These are phyloP conservation scores for Kodamaea lidongshanica DNA, from an alignment of 805 yeast genomes.

Conservation along the genomic window DNA sequence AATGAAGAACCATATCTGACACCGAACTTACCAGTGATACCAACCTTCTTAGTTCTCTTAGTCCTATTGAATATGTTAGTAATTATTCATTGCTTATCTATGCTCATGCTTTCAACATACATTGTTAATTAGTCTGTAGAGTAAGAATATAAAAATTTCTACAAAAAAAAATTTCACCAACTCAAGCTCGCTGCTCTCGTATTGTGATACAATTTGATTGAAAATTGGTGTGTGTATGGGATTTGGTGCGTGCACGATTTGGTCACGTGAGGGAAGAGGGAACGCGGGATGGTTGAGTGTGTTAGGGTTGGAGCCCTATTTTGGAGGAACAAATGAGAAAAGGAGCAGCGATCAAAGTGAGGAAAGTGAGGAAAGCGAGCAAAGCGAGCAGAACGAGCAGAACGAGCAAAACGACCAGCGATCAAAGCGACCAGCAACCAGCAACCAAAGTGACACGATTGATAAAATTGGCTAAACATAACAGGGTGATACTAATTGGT, in stretches of 20 bases:
- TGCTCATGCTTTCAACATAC: too few relatives aligned
- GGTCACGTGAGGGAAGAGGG: constrained; percentile 6
- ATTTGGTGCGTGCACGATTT: constrained; percentile 1
- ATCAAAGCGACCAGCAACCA: too few relatives aligned
- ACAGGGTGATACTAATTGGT: too few relatives aligned
- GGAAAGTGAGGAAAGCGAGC: too few relatives aligned
- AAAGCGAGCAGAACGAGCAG: too few relatives aligned
- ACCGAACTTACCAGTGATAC: constrained; percentile 99
- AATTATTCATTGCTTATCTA: constrained; percentile 12
- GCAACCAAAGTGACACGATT: too few relatives aligned
- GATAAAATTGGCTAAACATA: too few relatives aligned
- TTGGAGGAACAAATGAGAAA: too few relatives aligned
- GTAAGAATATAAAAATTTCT: constrained; percentile 6
- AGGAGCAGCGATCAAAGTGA: too few relatives aligned
- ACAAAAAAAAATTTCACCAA: constrained; percentile 8
- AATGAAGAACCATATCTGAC: constrained; percentile 99
- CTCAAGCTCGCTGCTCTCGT: constrained; percentile 4
- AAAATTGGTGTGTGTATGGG: too few relatives aligned
- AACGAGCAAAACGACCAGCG: too few relatives aligned
- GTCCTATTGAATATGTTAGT: constrained; percentile 65
- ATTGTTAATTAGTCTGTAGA: constrained; percentile 12
- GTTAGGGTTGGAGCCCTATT: constrained; percentile 7
- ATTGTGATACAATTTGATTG: constrained; percentile 2
- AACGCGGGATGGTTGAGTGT: not conserved
- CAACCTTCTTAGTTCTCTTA: constrained; percentile 99